phyloP scores from a whole-genome alignment of 305 asterid genomes.

The Stenogyne calaminthoides region DNA sequence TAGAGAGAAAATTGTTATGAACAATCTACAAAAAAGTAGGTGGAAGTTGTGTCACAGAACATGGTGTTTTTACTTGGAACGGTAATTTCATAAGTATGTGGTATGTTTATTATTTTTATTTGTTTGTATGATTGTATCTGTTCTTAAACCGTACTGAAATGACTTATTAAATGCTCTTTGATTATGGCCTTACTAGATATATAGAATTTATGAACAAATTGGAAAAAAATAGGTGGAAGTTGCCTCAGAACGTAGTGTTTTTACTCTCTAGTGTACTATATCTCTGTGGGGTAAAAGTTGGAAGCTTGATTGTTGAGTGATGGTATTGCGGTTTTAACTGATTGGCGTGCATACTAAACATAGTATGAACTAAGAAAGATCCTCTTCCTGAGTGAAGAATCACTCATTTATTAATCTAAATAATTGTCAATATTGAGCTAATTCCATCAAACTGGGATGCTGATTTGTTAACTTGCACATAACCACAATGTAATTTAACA shows the following conservation, averaged over 20 bases:
- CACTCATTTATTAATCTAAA: background rate
- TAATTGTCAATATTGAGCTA: background rate
- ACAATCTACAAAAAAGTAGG: too few relatives aligned
- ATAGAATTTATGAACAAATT: background rate
- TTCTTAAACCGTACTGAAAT: too few relatives aligned
- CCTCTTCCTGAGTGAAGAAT: background rate
- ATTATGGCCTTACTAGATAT: background rate
- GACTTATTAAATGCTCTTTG: conserved; percentile 9
- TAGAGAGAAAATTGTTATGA: too few relatives aligned
- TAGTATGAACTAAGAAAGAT: background rate
- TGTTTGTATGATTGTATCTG: too few relatives aligned
- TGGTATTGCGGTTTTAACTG: background rate
- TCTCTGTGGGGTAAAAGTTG: background rate
- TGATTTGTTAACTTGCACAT: background rate
- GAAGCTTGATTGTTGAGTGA: background rate
- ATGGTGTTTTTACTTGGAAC: too few relatives aligned
- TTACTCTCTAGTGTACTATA: background rate
- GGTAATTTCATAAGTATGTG: too few relatives aligned
- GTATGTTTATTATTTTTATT: too few relatives aligned
- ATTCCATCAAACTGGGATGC: background rate
- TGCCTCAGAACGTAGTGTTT: background rate
- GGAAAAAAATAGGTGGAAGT: conserved; percentile 4
- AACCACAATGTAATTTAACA: conserved; percentile 12
- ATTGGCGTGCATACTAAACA: background rate
- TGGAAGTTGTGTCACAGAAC: too few relatives aligned